Conservation (phyloP, 495 filamentous ascomycete species). For the Lineolata rhizophorae region DNA sequence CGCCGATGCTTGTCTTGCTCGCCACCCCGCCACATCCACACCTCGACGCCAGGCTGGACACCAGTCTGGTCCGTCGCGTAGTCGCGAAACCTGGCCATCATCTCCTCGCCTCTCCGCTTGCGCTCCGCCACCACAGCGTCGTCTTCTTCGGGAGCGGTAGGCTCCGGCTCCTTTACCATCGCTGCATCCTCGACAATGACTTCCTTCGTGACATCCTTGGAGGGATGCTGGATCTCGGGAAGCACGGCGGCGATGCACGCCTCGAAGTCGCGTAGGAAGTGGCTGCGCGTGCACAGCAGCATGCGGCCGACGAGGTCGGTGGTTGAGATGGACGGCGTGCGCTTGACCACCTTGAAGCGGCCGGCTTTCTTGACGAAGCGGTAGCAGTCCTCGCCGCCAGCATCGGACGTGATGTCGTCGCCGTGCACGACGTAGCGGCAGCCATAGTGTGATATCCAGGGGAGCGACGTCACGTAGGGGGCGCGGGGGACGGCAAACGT, state of each 20-base stretch:
- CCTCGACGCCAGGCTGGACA: constrained; percentile 43
- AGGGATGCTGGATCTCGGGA: too few species aligned
- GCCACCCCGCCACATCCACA: constrained; percentile 43
- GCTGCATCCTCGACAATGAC: constrained; percentile 42
- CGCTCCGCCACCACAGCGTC: constrained; percentile 43
- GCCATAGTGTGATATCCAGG: constrained; percentile 86
- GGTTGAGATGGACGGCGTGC: constrained; percentile 91
- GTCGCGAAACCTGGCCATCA: constrained; percentile 49
- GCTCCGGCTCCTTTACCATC: too few species aligned
- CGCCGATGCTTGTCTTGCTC: too few species aligned
- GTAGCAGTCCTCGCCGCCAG: constrained; percentile 82
- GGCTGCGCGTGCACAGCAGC: constrained; percentile 74
- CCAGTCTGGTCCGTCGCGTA: constrained; percentile 77
- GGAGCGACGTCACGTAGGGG: constrained; percentile 83
- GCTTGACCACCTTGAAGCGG: constrained; percentile 80
- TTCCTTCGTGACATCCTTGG: too few species aligned
- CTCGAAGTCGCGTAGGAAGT: constrained; percentile 63
- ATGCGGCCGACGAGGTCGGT: constrained; percentile 94
- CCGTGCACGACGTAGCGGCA: constrained; percentile 88
- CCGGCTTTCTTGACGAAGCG: constrained; percentile 82
- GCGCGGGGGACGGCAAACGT: constrained; percentile 63
- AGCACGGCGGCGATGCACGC: constrained; percentile 41
- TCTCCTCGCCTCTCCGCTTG: constrained; percentile 30
- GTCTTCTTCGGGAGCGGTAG: too few species aligned
- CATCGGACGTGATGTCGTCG: constrained; percentile 71